Evolutionary conservation across 257 asterid genomes (phyloP), one percentile per base, ranked within the genome.

Genomic region (Coffea canephora): DNA sequence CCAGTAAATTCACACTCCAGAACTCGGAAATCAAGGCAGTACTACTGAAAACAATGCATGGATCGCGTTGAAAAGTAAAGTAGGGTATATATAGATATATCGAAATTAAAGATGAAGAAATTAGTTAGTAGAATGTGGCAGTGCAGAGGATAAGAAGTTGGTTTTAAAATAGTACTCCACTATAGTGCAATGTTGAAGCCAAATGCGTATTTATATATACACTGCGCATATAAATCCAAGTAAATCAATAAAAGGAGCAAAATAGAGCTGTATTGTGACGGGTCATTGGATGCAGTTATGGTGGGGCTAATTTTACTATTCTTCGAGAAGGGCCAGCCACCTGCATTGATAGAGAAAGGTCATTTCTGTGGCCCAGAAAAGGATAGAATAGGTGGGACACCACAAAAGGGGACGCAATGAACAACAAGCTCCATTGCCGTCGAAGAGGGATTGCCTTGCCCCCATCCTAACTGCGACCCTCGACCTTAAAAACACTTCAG

Each of bases 401-500:
- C 77, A 80, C 76, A 49, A 61, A 73, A 55, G 46, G 70, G 79
- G 74, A 64, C 67, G 66, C 46, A 77, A 69, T 64, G 50, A 34
- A 74, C 8, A 67, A 78, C 75, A 73, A 73, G 54, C 6, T 48
- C 50, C 11, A 66, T 31, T 82, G 78, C 80, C 5, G 43, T 39
- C 0, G 43, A 3, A 72, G 75, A 50, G 81, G 78, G 85, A 34
- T 73, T 57, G 90, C 80, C 82, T 73, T 57, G 90, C 80, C 82
- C 80, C 85, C 82, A 80, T 86, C 88, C 31, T 67, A 81, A 85
- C 83, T 84, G 67, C 77, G 92, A 90, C 92, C 61, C 75, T 62
- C 82, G 88, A 87, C 92, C 92, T 90, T 80, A 85, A 85, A 85
- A 83, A 86, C 80, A 87, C 85, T 72, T 57, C 23, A 48, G 83